Percentiles rank a stretch among this genome's conserved stretches.
phyloP scores from a whole-genome alignment of 2,329 filamentous ascomycete genomes.

The Claviceps maximensis region DNA sequence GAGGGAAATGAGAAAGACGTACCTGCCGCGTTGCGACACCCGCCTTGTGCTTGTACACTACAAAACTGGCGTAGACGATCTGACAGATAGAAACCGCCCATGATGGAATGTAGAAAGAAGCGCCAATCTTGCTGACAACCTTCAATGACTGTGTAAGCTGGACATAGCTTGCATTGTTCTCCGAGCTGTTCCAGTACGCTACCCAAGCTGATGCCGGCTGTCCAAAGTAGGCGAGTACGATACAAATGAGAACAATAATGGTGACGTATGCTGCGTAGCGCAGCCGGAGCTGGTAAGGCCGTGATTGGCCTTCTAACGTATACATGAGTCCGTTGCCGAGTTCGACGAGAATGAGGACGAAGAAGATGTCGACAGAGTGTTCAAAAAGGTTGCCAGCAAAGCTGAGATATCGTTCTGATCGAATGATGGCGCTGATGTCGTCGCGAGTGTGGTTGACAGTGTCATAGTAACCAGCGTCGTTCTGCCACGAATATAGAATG shows the following conservation, averaged over 20 bases:
- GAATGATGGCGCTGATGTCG: conserved; percentile 5
- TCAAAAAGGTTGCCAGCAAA: conserved; percentile 7
- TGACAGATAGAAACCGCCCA: conserved; percentile 5
- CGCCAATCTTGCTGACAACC: conserved; percentile 5
- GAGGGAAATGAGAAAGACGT: neutral
- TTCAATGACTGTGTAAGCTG: conserved; percentile 6
- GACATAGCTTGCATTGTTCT: conserved; percentile 7
- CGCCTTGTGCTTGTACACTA: conserved; percentile 6
- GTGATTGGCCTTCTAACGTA: conserved; percentile 1
- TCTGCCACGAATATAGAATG: conserved; percentile 7
- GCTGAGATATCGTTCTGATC: conserved; percentile 6
- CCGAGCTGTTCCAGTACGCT: conserved; percentile 6
- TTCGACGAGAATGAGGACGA: conserved; percentile 5
- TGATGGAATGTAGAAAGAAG: conserved; percentile 4
- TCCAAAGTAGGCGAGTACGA: conserved; percentile 5
- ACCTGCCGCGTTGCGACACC: conserved; percentile 3
- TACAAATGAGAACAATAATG: neutral
- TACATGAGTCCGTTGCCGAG: conserved; percentile 6
- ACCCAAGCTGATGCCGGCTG: conserved; percentile 5
- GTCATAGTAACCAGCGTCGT: conserved; percentile 5
- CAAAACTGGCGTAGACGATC: conserved; percentile 5
- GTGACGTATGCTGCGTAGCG: conserved; percentile 2
- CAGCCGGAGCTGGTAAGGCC: conserved; percentile 2
- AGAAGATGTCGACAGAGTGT: conserved; percentile 3
- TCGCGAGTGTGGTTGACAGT: conserved; percentile 5